Evolutionary conservation across 202 grass and related monocot species (phyloP).

Genomic region (Setaria italica): DNA sequence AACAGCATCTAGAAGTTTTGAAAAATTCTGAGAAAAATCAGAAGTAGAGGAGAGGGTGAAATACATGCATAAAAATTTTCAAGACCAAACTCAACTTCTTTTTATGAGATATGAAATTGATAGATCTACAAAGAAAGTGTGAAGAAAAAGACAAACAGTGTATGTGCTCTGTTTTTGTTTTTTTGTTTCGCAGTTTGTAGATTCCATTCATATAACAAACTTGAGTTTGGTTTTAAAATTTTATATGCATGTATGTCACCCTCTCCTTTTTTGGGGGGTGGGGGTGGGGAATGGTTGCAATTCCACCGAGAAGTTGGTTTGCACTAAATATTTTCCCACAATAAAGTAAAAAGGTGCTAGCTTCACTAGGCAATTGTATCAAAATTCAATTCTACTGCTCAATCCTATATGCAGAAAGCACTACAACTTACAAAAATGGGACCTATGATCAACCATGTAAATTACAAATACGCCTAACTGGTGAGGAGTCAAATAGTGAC

Average conservation of each 20-base stretch:
- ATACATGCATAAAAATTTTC: not conserved
- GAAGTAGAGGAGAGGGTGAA: not conserved
- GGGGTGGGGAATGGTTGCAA: too few species aligned
- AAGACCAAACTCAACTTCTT: not conserved
- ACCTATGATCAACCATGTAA: constrained; percentile 39
- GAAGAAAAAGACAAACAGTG: not conserved
- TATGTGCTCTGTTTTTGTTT: not conserved
- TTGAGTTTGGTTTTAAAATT: not conserved
- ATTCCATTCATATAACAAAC: not conserved
- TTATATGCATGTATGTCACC: not conserved
- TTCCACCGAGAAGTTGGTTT: too few species aligned
- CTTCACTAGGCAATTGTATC: not conserved
- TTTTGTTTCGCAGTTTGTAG: not conserved
- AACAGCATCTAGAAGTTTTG: not conserved
- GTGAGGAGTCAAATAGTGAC: constrained; percentile 46
- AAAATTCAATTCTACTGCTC: not conserved
- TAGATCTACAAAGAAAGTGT: not conserved
- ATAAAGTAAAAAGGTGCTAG: not conserved
- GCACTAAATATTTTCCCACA: not conserved
- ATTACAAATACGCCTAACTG: constrained; percentile 28
- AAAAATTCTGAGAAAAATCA: not conserved
- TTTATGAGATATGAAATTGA: not conserved
- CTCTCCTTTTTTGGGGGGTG: too few species aligned
- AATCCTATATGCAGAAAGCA: not conserved
- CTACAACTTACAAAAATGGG: not conserved